Base-by-base conservation (phyloP, 176 grass and related monocot species). In the Calamus simplicifolius region DNA sequence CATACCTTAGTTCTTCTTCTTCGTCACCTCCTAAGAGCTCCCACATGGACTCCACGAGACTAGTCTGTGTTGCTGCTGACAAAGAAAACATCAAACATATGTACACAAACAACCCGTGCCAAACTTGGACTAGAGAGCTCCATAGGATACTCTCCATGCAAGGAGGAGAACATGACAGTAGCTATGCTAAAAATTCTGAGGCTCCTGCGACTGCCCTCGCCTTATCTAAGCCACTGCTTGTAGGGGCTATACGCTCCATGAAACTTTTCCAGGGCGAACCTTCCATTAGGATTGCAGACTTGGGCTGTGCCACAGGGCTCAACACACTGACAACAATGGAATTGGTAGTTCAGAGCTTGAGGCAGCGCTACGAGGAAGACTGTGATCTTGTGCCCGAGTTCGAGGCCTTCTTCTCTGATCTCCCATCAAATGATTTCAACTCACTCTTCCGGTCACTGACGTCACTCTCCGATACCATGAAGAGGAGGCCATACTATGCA, bases 361-460 rank as follows among this genome's bases (percentile, higher is more conserved):
- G 49, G 1, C 19, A 14, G 18, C 4, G 25, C 7, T 72, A 64
- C 18, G 31, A 49, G 19, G 19, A 49, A 27, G 50, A 38, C 0
- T 10, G 25, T 21, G 52, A 13, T 5, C 15, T 16, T 10, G 50
- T 59, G 4, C 76, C 76, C 3, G 76, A 79, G 28, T 72, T 79
- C 52, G 54, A 50, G 54, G 43, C 66, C 49, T 70, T 58, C 76
- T 71, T 79, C 67, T 79, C 67, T n/a, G 76, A 79, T 29, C 60
- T 79, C 10, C 76, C 76, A 5, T 61, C 55, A n/a, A 79, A 79
- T 29, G 76, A 79, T 31, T 79, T 79, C 76, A 79, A 72, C 58
- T 52, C 52, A 5, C 76, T 79, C 67, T 79, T 79, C 59, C 58
- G 16, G 7, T 58, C 52, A 16, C 28, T 79, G 14, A 17, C 16